Evolutionary conservation across 805 yeast genomes (phyloP).

Genomic region (Candida nitratophila): DNA sequence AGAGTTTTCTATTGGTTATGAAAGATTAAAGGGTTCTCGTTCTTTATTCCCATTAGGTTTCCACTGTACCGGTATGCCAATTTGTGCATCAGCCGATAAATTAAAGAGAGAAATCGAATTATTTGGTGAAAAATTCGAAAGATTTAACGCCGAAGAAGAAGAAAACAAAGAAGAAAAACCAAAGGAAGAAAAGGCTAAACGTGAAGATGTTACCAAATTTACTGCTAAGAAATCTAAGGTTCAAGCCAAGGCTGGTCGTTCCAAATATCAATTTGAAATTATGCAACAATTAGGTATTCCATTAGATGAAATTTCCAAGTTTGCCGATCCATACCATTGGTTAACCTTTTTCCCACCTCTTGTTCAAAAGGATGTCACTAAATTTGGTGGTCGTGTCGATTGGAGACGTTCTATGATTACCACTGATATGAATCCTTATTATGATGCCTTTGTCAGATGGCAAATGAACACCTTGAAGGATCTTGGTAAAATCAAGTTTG

Average conservation of each 20-base stretch:
- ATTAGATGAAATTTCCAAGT: slow-evolving; percentile 73
- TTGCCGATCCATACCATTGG: slow-evolving; percentile 93
- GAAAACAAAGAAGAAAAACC: slow-evolving; percentile 30
- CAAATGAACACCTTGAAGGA: slow-evolving; percentile 85
- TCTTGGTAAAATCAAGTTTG: slow-evolving; percentile 88
- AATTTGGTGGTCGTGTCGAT: slow-evolving; percentile 89
- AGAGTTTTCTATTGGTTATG: slow-evolving; percentile 88
- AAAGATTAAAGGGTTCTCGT: slow-evolving; percentile 88
- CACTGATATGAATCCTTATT: slow-evolving; percentile 91
- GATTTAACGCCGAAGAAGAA: slow-evolving; percentile 57
- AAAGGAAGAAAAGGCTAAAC: slow-evolving; percentile 28
- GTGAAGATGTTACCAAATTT: slow-evolving; percentile 84
- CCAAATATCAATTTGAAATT: slow-evolving; percentile 92
- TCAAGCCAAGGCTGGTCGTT: slow-evolving; percentile 87
- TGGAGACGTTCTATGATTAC: slow-evolving; percentile 97
- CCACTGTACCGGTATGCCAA: slow-evolving; percentile 99
- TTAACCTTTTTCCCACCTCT: slow-evolving; percentile 85
- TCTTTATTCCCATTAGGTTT: slow-evolving; percentile 95
- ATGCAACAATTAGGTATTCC: slow-evolving; percentile 92
- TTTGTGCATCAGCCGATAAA: slow-evolving; percentile 92
- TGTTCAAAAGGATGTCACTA: slow-evolving; percentile 70
- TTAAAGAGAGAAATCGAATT: slow-evolving; percentile 84
- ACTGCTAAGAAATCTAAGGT: slow-evolving; percentile 91
- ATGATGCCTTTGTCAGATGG: slow-evolving; percentile 94
- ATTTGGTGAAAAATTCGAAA: slow-evolving; percentile 77